These are phyloP conservation scores for Neopestalotiopsis rosae DNA, from an alignment of 2,329 filamentous ascomycete genomes.

Conservation along the genomic window DNA sequence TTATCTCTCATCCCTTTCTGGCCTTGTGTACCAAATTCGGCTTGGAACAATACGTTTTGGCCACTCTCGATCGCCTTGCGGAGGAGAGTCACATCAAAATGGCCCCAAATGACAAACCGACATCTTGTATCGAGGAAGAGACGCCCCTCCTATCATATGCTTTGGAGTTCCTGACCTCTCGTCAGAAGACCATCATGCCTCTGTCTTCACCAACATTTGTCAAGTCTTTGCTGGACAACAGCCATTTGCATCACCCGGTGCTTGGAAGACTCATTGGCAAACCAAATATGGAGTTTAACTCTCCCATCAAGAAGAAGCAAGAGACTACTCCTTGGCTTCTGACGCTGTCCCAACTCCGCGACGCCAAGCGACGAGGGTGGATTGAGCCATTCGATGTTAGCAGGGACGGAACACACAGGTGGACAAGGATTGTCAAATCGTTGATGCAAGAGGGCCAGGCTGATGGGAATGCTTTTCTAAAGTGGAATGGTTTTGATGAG, in stretches of 20 bases:
- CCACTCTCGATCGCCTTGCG: constrained; percentile 25
- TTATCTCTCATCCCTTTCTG: constrained; percentile 37
- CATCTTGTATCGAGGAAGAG: constrained; percentile 12
- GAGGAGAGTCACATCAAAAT: neutral
- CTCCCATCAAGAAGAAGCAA: constrained; percentile 24
- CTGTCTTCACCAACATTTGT: constrained; percentile 36
- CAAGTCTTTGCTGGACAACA: constrained; percentile 27
- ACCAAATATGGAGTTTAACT: constrained; percentile 22
- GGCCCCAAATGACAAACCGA: neutral
- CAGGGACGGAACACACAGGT: constrained; percentile 32
- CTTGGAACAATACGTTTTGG: constrained; percentile 32
- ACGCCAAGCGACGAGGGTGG: constrained; percentile 36
- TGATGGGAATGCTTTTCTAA: constrained; percentile 31
- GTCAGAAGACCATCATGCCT: constrained; percentile 40
- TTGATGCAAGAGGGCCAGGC: constrained; percentile 34
- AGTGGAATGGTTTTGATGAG: constrained; percentile 36
- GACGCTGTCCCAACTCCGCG: constrained; percentile 36
- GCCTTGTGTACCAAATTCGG: constrained; percentile 40
- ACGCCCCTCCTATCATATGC: constrained; percentile 40
- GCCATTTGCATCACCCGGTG: constrained; percentile 23
- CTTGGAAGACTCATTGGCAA: constrained; percentile 27
- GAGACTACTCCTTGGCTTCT: constrained; percentile 35
- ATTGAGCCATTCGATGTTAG: constrained; percentile 37
- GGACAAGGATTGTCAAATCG: constrained; percentile 33
- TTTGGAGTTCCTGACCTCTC: constrained; percentile 39